Evolutionary conservation across 495 filamentous ascomycete species (phyloP).

Genomic region (Sphaerosporella brunnea): DNA sequence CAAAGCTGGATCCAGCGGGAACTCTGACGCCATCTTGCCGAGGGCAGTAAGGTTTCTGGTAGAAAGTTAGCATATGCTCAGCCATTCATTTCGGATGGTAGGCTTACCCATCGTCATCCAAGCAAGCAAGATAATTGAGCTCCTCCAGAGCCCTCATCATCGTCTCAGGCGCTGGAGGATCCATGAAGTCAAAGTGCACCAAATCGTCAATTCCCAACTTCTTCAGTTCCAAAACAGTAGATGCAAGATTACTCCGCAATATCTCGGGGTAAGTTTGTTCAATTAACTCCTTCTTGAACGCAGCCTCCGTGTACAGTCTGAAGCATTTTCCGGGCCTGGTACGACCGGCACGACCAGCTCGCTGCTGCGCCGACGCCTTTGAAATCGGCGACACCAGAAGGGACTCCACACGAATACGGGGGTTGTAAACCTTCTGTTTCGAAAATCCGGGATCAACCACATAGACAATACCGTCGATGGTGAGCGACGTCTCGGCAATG

Average conservation of each 20-base stretch:
- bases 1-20: constrained; percentile 83
- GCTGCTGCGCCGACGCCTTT: constrained; percentile 93
- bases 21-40: constrained; percentile 79
- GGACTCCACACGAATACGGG: constrained; percentile 87
- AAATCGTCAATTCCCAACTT: constrained; percentile 92
- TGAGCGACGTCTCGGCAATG: constrained; percentile 92
- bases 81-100: neutral
- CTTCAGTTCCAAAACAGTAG: constrained; percentile 89
- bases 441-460: constrained; percentile 97
- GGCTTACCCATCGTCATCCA: constrained; percentile 63
- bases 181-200: constrained; percentile 98
- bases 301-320: constrained; percentile 84
- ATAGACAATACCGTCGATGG: constrained; percentile 97
- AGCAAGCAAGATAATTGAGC: constrained; percentile 88
- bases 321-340: constrained; percentile 96
- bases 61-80: neutral
- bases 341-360: constrained; percentile 96
- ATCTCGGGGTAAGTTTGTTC: constrained; percentile 95
- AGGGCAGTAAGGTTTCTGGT: constrained; percentile 58
- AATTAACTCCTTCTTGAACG: constrained; percentile 96
- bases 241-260: constrained; percentile 79
- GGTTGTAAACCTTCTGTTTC: constrained; percentile 99
- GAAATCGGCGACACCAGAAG: constrained; percentile 90
- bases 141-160: constrained; percentile 97
- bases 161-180: constrained; percentile 93